Evolutionary conservation across 2,329 filamentous ascomycete species (phyloP), one percentile per base, ranked within the genome.

Genomic region (Allantophomopsis lycopodina): DNA sequence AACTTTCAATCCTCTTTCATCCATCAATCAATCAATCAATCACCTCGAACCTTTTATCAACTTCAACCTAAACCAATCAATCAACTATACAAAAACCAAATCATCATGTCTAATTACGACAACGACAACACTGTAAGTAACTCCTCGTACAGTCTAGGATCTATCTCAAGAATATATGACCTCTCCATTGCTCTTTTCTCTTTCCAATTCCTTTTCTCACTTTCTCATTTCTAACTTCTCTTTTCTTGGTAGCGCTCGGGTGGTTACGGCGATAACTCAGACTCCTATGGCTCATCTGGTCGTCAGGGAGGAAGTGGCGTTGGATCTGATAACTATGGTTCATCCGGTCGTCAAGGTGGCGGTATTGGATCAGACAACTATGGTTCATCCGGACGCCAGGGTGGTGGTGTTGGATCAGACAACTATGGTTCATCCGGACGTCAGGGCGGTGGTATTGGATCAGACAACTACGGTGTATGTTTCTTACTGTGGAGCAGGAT

Each of bases 101-200:
- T 41, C 43, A 53, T 43, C 42, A 56, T 56, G 53, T 56, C 52
- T 49, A 51, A 45, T 45, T 56, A 55, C 48, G 48, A 52, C 40
- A 50, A 53, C 43, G 43, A 51, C 39, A 52, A 52, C 46, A 39
- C 42, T 32, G 53, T 54, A 49, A 47, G 53, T 41, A 11, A 23
- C 23, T 18, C n/a, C 14, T 30, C 18, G 35, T 28, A 21, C 17
- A 37, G 15, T 10, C 8, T 3, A 28, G 7, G 3, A 8, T 28
- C 23, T 28, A 28, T 12, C 23, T 28, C 23, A 28, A 28, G 18
- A 28, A 12, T 28, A 4, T 28, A 28, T 28, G 11, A 21, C 15
- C 16, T 17, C 33, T 16, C 35, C 7, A 34, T 37, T 41, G 17
- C 42, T 40, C 43, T 31, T 35, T 40, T 36, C 45, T 40, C 40